These are phyloP conservation scores for Cryphonectria parasitica DNA, from an alignment of 2,329 filamentous ascomycete species.

Conservation along the genomic window DNA sequence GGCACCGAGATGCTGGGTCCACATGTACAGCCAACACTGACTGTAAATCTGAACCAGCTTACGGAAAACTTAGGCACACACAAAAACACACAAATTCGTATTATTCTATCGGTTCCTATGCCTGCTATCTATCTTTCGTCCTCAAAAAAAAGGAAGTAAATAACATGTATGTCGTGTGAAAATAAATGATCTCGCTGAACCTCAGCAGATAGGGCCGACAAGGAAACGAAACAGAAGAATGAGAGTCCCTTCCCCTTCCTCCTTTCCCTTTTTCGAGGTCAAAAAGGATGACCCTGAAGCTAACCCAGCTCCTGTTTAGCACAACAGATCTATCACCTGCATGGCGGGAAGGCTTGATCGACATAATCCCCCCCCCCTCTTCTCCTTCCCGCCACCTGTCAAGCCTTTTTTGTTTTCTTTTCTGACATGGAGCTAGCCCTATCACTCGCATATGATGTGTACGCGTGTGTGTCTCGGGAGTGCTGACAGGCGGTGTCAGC, in stretches of 20 bases:
- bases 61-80: neutral
- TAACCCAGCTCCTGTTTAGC: neutral
- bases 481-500: neutral
- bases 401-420: neutral
- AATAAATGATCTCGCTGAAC: no score
- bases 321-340: neutral
- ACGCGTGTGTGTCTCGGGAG: constrained; percentile 1
- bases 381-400: neutral
- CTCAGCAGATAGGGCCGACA: neutral
- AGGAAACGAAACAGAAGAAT: neutral
- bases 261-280: neutral
- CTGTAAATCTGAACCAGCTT: neutral
- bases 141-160: neutral
- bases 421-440: neutral
- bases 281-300: neutral
- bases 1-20: neutral
- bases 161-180: neutral
- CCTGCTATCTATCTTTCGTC: neutral
- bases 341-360: neutral
- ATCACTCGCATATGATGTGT: neutral
- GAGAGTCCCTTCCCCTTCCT: neutral
- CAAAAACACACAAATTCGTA: neutral
- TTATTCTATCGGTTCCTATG: neutral
- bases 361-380: neutral
- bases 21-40: neutral